A percentile compares a stretch with the other conserved stretches of the same genome.
Conservation (phyloP, 306 rosid species). For the Fragaria ananassa region DNA sequence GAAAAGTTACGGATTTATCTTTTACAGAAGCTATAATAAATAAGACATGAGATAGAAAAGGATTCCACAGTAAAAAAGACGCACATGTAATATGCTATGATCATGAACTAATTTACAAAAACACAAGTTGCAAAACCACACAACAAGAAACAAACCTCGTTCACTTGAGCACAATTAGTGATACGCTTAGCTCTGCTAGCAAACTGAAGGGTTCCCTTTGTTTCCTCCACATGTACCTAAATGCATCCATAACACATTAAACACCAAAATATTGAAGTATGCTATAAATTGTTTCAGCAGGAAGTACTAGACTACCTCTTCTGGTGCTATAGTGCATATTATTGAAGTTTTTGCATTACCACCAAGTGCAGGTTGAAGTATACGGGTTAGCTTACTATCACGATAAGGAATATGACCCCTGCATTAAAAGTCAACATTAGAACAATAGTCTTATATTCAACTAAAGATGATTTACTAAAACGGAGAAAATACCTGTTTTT, state of each 20-base stretch:
- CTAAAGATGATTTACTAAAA: slow-evolving; percentile 1
- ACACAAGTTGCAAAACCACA: no score
- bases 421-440: slow-evolving; percentile 14
- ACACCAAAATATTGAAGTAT: background rate
- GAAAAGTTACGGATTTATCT: background rate
- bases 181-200: slow-evolving; percentile 98
- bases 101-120: background rate
- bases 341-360: slow-evolving; percentile 98
- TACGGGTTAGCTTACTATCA: slow-evolving; percentile 95
- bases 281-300: background rate
- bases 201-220: slow-evolving; percentile 97
- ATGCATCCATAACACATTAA: slow-evolving; percentile 20
- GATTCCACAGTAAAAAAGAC: background rate
- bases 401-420: slow-evolving; percentile 96
- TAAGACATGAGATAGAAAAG: background rate
- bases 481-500: slow-evolving; percentile 60
- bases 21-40: background rate
- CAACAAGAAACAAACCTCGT: slow-evolving; percentile 54
- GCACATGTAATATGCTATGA: background rate
- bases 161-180: slow-evolving; percentile 93
- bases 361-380: slow-evolving; percentile 99
- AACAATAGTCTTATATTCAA: background rate
- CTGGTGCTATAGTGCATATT: slow-evolving; percentile 91
- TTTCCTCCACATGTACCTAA: slow-evolving; percentile 85
- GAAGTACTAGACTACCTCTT: slow-evolving; percentile 57